A percentile compares a stretch with the other conserved stretches of the same genome.
Evolutionary conservation across 306 rosid species (phyloP).

Genomic region (barrel medic (Medicago truncatula)): MtrunA17r5.0-ANR NC_053045.1:45746001-45746500

Average conservation of each 20-base stretch:
- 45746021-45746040: no score
- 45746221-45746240: conserved; percentile 38
- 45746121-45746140: no score
- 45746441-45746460: not conserved
- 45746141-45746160: no score
- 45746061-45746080: no score
- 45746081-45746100: no score
- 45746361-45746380: not conserved
- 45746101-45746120: no score
- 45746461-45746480: not conserved
- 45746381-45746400: conserved; percentile 24
- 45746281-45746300: conserved; percentile 50
- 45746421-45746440: conserved; percentile 21
- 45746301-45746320: conserved; percentile 70
- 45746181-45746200: not conserved
- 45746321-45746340: conserved; percentile 61
- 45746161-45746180: no score
- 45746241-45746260: conserved; percentile 41
- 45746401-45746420: conserved; percentile 51
- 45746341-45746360: conserved; percentile 28
- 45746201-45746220: conserved; percentile 9
- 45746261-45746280: conserved; percentile 52
- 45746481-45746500: not conserved
- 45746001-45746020: no score
- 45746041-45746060: no score